Evolutionary conservation across 1,284 basidiomycete species (phyloP), one percentile per base, ranked within the genome.

Genomic region (Vanrija sp.): DNA sequence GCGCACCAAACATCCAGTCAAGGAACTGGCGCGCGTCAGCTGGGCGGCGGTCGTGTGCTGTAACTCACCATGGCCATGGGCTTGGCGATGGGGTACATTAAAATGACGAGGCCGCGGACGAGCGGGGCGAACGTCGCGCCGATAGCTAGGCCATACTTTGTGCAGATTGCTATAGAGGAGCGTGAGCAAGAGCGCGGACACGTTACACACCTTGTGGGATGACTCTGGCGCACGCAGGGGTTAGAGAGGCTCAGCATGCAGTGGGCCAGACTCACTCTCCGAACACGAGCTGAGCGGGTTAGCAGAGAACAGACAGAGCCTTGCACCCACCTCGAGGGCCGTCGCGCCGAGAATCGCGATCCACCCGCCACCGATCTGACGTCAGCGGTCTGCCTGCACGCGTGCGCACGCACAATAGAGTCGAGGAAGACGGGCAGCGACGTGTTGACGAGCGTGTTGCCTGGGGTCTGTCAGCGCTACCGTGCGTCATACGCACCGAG

Each of bases 381-480:
- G 55, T 57, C 29, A 59, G 54, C 45, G 10, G 28, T 8, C 19
- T 21, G 46, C n/a, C 40, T 42, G 40, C 3, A 12, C 9, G 15
- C 21, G 7, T 15, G 38, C 9, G 16, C 12, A 62, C 70, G 16
- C 34, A 75, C 73, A 23, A 75, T 67, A 3, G 63, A 64, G 57
- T 75, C 73, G 28, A 81, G 68, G 56, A 81, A 80, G 57, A 80
- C 73, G 9, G 79, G 80, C 34, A 80, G 65, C n/a, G 78, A 77
- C 48, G 79, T 78, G 63, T 80, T 80, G 57, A 79, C 78, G 46
- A 80, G 72, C 25, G 80, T 80, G 57, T 79, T 80, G 28, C 77
- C 73, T 74, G 46, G 9, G 19, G 12, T 5, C 9, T 26, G 29
- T 65, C 56, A 67, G 58, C 28, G 39, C 15, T 38, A 19, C 15